A percentile compares a stretch with the other conserved stretches of the same genome.
Conservation (phyloP, 225 moss, liverwort and hornwort species). For the Physcomitrium patens region DNA sequence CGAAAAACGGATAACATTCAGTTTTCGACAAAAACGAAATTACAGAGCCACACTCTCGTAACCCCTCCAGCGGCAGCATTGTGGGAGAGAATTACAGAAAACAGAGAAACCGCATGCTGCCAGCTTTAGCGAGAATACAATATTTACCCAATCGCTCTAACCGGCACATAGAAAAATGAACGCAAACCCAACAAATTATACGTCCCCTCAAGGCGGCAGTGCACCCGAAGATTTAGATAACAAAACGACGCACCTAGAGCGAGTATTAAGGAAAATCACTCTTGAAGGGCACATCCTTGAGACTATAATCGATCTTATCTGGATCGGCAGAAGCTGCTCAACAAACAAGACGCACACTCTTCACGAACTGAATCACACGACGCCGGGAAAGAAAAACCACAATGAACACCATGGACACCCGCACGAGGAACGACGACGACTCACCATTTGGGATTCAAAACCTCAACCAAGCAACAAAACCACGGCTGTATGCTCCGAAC, state of each 20-base stretch:
- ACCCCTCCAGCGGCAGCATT: constrained; percentile 12
- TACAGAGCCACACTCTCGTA: constrained; percentile 10
- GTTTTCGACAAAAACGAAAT: constrained; percentile 1
- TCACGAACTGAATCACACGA: neutral
- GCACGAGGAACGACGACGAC: no score
- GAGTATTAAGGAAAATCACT: neutral
- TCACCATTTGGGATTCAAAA: neutral
- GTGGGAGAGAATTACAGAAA: neutral
- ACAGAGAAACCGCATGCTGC: neutral
- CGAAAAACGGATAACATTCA: neutral
- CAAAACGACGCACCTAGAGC: neutral
- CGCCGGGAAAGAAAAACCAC: neutral
- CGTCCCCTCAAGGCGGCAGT: neutral
- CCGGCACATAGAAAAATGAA: no score
- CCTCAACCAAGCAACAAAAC: neutral
- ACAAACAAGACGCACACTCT: neutral
- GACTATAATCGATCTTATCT: constrained; percentile 11
- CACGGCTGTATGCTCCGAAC: neutral
- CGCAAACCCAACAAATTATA: neutral
- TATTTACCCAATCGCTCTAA: no score
- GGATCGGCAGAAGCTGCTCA: constrained; percentile 3
- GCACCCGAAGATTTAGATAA: constrained; percentile 12
- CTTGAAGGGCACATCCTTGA: neutral
- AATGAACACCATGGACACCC: neutral
- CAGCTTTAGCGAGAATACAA: neutral